Percentiles rank a stretch among this genome's conserved stretches.
These are phyloP conservation scores for Bromus sterilis DNA, from an alignment of 176 grass and related monocot species.

Conservation along the genomic window DNA sequence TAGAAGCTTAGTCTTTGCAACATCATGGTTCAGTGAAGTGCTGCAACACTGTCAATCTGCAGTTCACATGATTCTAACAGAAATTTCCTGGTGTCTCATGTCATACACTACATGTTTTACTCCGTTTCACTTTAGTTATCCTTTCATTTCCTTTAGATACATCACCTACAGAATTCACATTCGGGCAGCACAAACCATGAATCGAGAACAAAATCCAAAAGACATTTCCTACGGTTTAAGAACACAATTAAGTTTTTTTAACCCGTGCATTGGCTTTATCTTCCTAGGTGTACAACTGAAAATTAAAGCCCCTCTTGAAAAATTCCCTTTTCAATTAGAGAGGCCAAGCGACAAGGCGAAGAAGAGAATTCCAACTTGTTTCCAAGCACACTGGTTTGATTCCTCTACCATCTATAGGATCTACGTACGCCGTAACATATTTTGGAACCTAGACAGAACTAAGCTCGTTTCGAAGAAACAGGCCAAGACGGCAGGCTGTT, in stretches of 20 bases:
- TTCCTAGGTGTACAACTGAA: background rate
- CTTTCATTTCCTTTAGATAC: background rate
- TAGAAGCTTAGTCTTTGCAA: background rate
- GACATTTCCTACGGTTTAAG: background rate
- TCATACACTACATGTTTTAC: background rate
- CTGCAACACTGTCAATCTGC: background rate
- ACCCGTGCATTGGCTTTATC: background rate
- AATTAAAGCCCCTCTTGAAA: background rate
- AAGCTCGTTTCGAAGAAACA: background rate
- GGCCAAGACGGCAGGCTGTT: background rate
- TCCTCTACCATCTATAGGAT: background rate
- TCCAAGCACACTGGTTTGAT: background rate
- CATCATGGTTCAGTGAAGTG: background rate
- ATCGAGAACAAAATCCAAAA: background rate
- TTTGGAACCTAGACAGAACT: background rate
- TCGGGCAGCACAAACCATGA: background rate
- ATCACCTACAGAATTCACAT: background rate
- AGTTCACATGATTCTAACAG: background rate
- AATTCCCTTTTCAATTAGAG: background rate
- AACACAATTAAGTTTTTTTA: background rate
- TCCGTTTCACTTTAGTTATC: background rate
- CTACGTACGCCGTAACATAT: background rate
- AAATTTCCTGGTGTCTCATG: background rate
- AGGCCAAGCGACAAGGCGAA: background rate
- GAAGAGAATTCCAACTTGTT: background rate